A percentile compares a stretch with the other conserved stretches of the same genome.
These are phyloP conservation scores for Iris pallida DNA, from an alignment of 116 monocot genomes.

Conservation along the genomic window DNA sequence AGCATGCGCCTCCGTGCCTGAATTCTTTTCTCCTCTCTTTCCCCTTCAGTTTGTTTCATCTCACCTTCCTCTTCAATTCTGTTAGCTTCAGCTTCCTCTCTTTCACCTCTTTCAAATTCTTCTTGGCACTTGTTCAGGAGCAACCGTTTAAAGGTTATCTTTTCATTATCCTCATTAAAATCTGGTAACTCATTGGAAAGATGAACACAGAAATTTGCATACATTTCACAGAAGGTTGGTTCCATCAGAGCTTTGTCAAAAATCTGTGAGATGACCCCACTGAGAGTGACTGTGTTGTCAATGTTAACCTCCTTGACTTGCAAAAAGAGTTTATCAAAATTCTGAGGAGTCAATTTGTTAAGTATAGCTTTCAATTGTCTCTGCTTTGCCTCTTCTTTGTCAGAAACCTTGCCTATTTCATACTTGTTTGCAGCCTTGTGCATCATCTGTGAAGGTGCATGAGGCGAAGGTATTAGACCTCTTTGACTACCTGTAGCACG, in stretches of 20 bases:
- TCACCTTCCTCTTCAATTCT: conserved; percentile 59
- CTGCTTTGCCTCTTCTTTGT: conserved; percentile 60
- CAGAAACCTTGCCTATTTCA: conserved; percentile 62
- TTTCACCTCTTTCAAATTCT: conserved; percentile 82
- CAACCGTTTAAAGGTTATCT: conserved; percentile 67
- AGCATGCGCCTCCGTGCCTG: conserved; percentile 63
- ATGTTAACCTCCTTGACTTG: conserved; percentile 73
- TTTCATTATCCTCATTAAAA: conserved; percentile 60
- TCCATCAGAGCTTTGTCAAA: conserved; percentile 94
- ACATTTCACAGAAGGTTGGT: conserved; percentile 89
- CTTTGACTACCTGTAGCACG: conserved; percentile 38
- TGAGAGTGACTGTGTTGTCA: conserved; percentile 48
- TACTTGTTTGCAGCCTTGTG: conserved; percentile 76
- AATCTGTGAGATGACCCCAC: conserved; percentile 79
- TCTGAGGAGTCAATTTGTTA: conserved; percentile 79
- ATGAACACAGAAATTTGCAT: conserved; percentile 67
- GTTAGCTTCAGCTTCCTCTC: conserved; percentile 55
- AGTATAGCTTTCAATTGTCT: conserved; percentile 68
- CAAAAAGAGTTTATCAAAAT: conserved; percentile 64
- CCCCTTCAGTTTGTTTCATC: conserved; percentile 30
- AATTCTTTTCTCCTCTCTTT: conserved; percentile 59
- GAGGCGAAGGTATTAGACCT: conserved; percentile 70
- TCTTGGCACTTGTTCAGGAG: conserved; percentile 83
- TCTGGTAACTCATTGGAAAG: conserved; percentile 63
- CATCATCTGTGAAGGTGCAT: conserved; percentile 50